These are phyloP conservation scores for Saccharomyces uvarum DNA, from an alignment of 1,139 yeast genomes.

Conservation along the genomic window DNA sequence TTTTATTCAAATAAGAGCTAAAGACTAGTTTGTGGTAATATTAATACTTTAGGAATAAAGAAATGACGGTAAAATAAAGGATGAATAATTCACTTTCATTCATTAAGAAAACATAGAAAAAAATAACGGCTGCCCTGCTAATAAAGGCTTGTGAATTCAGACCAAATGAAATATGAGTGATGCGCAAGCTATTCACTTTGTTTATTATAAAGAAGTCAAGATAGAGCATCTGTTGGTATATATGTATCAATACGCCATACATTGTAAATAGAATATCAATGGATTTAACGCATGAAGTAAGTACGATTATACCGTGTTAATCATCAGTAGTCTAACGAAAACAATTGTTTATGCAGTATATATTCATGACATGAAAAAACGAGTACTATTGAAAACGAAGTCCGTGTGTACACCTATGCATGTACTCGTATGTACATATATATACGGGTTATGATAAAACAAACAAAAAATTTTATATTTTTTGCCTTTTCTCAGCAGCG, in stretches of 20 bases:
- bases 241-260: neutral
- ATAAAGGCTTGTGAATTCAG: neutral
- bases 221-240: neutral
- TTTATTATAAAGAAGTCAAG: neutral
- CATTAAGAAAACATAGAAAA: neutral
- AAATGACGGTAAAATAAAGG: neutral
- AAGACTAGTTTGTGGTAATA: too few species aligned
- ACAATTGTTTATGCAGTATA: neutral
- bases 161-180: neutral
- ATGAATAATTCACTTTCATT: neutral
- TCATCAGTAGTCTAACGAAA: neutral
- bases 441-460: too few species aligned
- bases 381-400: neutral
- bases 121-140: neutral
- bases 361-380: neutral
- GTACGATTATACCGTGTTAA: neutral
- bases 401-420: neutral
- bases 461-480: constrained; percentile 1
- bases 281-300: neutral
- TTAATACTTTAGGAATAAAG: neutral
- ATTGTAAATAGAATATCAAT: neutral
- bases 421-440: neutral
- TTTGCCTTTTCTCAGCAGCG: constrained; percentile 9
- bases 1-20: too few species aligned
- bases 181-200: neutral